phyloP scores from a whole-genome alignment of 2,329 filamentous ascomycete species.

The Colletotrichum echinochloae region DNA sequence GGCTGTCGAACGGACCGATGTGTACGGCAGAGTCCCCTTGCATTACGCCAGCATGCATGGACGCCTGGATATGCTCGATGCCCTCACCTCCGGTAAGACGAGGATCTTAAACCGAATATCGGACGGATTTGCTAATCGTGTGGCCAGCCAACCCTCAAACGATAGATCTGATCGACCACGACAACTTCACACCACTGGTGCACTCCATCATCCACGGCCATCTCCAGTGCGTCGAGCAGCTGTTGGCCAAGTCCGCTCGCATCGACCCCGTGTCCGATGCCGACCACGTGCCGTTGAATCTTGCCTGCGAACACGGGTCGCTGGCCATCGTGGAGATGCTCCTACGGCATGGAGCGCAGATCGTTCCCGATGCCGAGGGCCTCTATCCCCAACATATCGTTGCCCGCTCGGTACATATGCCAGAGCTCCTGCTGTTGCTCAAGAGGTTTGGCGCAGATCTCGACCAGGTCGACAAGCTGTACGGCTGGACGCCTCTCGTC shows the following conservation, averaged over 20 bases:
- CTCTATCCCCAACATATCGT: constrained; percentile 98
- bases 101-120: constrained; percentile 10
- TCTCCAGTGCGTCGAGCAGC: constrained; percentile 80
- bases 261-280: constrained; percentile 87
- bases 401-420: constrained; percentile 86
- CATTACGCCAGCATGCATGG: constrained; percentile 98
- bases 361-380: constrained; percentile 95
- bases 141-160: constrained; percentile 75
- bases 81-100: constrained; percentile 72
- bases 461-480: constrained; percentile 93
- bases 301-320: constrained; percentile 94
- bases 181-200: constrained; percentile 96
- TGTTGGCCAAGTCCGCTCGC: constrained; percentile 83
- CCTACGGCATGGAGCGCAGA: constrained; percentile 80
- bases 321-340: constrained; percentile 86
- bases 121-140: constrained; percentile 37
- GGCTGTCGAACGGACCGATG: constrained; percentile 83
- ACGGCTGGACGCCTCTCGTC: constrained; percentile 96
- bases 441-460: constrained; percentile 90
- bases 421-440: constrained; percentile 82
- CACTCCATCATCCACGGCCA: constrained; percentile 94
- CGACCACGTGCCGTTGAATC: constrained; percentile 93
- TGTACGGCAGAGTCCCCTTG: constrained; percentile 92
- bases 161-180: constrained; percentile 90
- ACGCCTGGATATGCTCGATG: constrained; percentile 83